These are phyloP conservation scores for Ogataea haglerorum DNA, from an alignment of 805 yeast genomes.

Conservation along the genomic window DNA sequence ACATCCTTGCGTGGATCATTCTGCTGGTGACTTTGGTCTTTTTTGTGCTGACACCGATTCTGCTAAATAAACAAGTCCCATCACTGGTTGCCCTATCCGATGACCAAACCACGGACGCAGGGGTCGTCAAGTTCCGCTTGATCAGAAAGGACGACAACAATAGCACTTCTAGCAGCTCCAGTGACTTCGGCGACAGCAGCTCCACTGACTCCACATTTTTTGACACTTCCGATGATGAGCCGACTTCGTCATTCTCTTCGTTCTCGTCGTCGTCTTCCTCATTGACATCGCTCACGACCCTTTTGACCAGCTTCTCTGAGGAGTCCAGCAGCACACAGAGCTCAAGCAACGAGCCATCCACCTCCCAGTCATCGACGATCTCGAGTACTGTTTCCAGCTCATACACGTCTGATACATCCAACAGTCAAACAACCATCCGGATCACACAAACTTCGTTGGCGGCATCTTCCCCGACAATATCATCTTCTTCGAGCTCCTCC, in stretches of 20 bases:
- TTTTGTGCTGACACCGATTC: neutral
- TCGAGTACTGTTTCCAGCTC: neutral
- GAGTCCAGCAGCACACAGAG: neutral
- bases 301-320: neutral
- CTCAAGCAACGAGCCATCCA: neutral
- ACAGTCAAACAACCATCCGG: conserved; percentile 5
- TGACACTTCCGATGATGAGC: neutral
- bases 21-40: neutral
- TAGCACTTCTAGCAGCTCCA: neutral
- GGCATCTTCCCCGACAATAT: conserved; percentile 5
- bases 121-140: conserved; percentile 3
- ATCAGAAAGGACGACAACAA: conserved; percentile 4
- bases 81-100: conserved; percentile 1
- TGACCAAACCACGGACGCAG: neutral
- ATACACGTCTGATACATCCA: conserved; percentile 1
- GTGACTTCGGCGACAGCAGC: neutral
- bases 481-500: neutral
- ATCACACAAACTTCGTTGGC: conserved; percentile 12
- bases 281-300: too few species aligned
- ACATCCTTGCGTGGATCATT: neutral
- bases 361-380: neutral
- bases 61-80: neutral
- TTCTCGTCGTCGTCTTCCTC: neutral
- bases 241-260: neutral
- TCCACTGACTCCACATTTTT: neutral